Evolutionary conservation across 352 stramenopile genomes (phyloP).

Genomic region (Phytophthora kernoviae): DNA sequence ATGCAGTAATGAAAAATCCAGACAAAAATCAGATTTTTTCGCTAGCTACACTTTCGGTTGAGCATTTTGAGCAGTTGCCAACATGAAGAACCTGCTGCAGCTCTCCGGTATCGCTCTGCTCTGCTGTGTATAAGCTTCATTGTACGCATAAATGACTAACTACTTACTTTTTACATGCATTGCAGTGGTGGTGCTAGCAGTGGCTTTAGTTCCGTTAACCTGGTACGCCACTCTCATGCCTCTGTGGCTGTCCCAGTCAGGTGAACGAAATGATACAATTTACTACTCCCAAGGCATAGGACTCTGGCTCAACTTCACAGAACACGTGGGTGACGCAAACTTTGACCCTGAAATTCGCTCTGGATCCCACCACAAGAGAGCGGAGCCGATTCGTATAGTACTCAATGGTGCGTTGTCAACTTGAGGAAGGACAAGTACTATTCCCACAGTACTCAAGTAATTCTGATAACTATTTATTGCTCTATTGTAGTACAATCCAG

Average conservation of each 20-base stretch:
- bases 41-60: background rate
- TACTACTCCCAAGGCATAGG: conserved; percentile 83
- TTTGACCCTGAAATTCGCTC: conserved; percentile 83
- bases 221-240: conserved; percentile 80
- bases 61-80: background rate
- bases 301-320: conserved; percentile 84
- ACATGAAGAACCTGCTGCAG: conserved; percentile 54
- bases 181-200: conserved; percentile 61
- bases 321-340: conserved; percentile 64
- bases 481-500: conserved; percentile 27
- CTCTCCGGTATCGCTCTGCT: conserved; percentile 49
- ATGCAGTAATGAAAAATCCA: background rate
- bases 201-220: conserved; percentile 45
- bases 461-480: background rate
- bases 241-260: conserved; percentile 69
- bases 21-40: conserved; percentile 1
- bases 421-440: background rate
- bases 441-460: background rate
- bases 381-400: conserved; percentile 53
- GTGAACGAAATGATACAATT: conserved; percentile 44
- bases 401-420: conserved; percentile 54
- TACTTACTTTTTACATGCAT: conserved; percentile 1
- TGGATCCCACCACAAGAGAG: conserved; percentile 74
- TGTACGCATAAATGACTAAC: conserved; percentile 5
- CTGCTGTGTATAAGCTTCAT: background rate